Conservation (phyloP, 2,329 filamentous ascomycete species). For the Aulographum hederae region DNA sequence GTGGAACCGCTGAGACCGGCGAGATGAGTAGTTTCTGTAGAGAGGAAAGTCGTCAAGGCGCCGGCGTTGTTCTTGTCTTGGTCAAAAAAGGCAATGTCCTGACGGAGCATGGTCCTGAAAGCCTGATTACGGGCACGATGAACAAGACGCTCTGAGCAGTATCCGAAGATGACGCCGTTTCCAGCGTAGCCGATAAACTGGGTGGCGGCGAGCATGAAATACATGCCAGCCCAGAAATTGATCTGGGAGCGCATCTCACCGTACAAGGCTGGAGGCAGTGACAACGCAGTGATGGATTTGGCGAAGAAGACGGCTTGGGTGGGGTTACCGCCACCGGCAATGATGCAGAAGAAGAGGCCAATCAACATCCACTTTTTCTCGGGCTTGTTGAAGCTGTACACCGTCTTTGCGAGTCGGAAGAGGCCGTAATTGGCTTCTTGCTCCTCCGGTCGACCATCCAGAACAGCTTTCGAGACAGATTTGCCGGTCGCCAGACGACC, state of each 20-base stretch:
- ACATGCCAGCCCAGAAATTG: constrained; percentile 82
- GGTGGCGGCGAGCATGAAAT: constrained; percentile 61
- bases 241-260: constrained; percentile 46
- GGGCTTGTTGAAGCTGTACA: constrained; percentile 57
- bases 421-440: constrained; percentile 43
- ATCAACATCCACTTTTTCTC: constrained; percentile 57
- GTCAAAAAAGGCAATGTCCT: constrained; percentile 89
- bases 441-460: constrained; percentile 37
- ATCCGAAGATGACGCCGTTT: constrained; percentile 67
- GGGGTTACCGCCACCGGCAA: constrained; percentile 69
- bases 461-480: constrained; percentile 49
- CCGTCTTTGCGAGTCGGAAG: constrained; percentile 61
- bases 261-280: constrained; percentile 34
- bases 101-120: constrained; percentile 75
- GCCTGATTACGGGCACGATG: constrained; percentile 66
- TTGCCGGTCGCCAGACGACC: constrained; percentile 32
- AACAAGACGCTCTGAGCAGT: constrained; percentile 71
- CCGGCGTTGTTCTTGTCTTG: constrained; percentile 76
- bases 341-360: constrained; percentile 54
- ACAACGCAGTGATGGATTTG: constrained; percentile 63
- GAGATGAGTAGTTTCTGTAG: constrained; percentile 75
- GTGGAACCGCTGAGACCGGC: constrained; percentile 77
- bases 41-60: constrained; percentile 72
- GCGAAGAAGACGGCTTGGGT: constrained; percentile 68
- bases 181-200: constrained; percentile 49